A percentile compares a stretch with the other conserved stretches of the same genome.
Evolutionary conservation across 2,329 filamentous ascomycete genomes (phyloP).

Genomic region (Fusarium fracticaudum): DNA sequence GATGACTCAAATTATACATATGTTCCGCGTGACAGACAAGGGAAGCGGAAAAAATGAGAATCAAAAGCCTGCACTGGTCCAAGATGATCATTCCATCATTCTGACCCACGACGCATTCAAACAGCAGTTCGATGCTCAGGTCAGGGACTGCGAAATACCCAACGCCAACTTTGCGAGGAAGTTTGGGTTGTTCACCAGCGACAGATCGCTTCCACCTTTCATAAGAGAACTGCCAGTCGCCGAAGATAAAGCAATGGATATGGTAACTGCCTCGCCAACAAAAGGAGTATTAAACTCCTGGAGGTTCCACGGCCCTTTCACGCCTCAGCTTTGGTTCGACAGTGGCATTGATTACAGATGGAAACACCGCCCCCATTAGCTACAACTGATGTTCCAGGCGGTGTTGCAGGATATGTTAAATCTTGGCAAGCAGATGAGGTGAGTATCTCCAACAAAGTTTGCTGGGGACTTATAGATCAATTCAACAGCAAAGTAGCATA

Average conservation of each 20-base stretch:
- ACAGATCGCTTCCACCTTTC: conserved; percentile 46
- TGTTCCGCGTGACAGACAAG: conserved; percentile 9
- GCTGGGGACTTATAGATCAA: not conserved
- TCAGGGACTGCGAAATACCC: conserved; percentile 51
- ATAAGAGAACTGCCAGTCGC: conserved; percentile 54
- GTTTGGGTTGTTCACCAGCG: conserved; percentile 48
- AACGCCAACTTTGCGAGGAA: conserved; percentile 58
- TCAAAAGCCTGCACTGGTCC: not conserved
- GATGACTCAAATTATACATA: conserved; percentile 17
- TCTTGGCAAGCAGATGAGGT: not conserved
- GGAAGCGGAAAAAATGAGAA: not conserved
- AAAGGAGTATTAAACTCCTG: conserved; percentile 43
- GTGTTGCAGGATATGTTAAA: not conserved
- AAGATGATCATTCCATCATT: not conserved
- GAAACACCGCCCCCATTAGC: conserved; percentile 29
- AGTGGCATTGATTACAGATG: conserved; percentile 56
- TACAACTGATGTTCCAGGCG: not conserved
- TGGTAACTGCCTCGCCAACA: conserved; percentile 42
- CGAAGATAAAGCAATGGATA: conserved; percentile 53
- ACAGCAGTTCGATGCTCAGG: conserved; percentile 21
- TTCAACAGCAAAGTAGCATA: not conserved
- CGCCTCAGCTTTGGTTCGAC: conserved; percentile 57
- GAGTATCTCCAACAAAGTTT: not conserved
- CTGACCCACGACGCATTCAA: conserved; percentile 14
- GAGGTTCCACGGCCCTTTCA: conserved; percentile 55